These are phyloP conservation scores for Rhodomyrtus psidioides DNA, from an alignment of 441 rosid species.

Conservation along the genomic window DNA sequence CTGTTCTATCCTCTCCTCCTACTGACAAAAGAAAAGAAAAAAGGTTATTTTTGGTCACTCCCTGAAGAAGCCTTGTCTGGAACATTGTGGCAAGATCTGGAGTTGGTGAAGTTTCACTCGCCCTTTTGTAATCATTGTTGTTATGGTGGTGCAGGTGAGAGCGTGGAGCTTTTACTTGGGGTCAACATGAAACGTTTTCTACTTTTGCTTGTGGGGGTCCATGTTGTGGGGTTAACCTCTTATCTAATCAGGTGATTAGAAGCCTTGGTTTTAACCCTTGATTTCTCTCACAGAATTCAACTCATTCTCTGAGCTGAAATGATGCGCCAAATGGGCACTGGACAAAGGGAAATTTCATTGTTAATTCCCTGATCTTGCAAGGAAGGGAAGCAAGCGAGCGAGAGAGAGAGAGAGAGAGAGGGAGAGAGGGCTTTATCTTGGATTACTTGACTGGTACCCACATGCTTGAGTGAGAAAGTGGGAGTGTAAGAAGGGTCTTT, in stretches of 20 bases:
- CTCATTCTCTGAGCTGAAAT: neutral
- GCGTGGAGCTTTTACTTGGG: neutral
- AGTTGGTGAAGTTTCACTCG: neutral
- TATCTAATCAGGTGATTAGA: neutral
- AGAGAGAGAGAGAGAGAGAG: neutral
- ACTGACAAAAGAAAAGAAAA: neutral
- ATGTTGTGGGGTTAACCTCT: neutral
- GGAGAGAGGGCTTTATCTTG: slow-evolving; percentile 9
- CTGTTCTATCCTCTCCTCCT: neutral
- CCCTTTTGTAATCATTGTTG: neutral
- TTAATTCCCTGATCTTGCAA: neutral
- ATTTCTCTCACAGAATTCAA: neutral
- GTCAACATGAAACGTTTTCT: neutral
- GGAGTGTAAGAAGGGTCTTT: slow-evolving; percentile 16
- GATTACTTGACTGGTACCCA: slow-evolving; percentile 22
- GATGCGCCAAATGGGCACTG: neutral
- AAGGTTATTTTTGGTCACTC: neutral
- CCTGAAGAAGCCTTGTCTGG: neutral
- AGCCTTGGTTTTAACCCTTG: neutral
- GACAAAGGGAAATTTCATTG: neutral
- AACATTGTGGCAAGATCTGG: neutral
- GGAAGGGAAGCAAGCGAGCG: neutral
- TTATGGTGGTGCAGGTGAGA: neutral
- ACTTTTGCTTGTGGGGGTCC: neutral
- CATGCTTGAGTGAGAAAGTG: slow-evolving; percentile 9